Evolutionary conservation across 768 basidiomycete species (phyloP).

Genomic region (Suillus fuscotomentosus): DNA sequence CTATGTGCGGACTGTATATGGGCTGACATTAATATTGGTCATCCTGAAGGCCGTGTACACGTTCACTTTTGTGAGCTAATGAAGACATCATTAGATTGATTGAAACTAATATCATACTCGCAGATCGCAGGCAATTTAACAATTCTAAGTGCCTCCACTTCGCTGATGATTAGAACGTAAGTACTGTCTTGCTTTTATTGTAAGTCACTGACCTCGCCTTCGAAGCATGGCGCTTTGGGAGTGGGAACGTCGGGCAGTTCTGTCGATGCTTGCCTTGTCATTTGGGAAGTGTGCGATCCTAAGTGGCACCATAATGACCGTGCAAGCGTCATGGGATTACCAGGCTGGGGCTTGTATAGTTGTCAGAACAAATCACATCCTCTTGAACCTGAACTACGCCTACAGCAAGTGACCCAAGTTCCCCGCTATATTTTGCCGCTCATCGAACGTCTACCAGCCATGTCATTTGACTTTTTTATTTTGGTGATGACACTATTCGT

Average conservation of each 20-base stretch:
- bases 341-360: conserved; percentile 46
- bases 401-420: conserved; percentile 50
- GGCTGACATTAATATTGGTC: conserved; percentile 9
- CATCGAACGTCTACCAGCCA: conserved; percentile 40
- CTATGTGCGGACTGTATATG: not conserved
- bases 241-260: conserved; percentile 47
- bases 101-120: conserved; percentile 3
- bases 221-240: conserved; percentile 70
- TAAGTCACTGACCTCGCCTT: conserved; percentile 23
- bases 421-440: conserved; percentile 1
- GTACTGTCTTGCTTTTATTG: conserved; percentile 8
- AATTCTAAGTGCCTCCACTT: conserved; percentile 64
- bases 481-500: conserved; percentile 54
- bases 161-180: conserved; percentile 70
- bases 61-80: conserved; percentile 57
- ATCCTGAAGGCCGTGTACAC: conserved; percentile 55
- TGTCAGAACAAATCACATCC: conserved; percentile 47
- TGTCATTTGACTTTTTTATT: conserved; percentile 67
- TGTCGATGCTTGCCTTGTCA: conserved; percentile 52
- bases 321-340: conserved; percentile 53
- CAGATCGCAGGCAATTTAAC: conserved; percentile 67
- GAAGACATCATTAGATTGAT: not conserved
- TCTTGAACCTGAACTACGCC: conserved; percentile 67
- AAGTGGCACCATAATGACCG: conserved; percentile 69
- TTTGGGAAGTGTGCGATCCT: conserved; percentile 65